These are phyloP conservation scores for Diddensiella caesifluorescens DNA, from an alignment of 805 yeast genomes.

Conservation along the genomic window DNA sequence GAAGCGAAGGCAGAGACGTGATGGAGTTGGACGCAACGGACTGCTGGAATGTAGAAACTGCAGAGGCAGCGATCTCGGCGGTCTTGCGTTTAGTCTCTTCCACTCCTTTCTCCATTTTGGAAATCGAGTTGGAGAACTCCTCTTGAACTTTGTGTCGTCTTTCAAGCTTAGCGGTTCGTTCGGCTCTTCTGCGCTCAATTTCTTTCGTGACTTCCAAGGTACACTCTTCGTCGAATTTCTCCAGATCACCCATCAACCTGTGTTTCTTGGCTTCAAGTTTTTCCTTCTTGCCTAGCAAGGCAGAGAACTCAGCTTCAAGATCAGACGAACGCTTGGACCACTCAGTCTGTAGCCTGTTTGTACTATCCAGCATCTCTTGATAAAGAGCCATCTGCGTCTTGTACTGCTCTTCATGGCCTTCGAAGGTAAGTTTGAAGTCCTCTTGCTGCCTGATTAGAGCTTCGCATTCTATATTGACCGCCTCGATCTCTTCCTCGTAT, in stretches of 20 bases:
- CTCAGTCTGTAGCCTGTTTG: slow-evolving; percentile 14
- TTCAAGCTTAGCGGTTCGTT: slow-evolving; percentile 26
- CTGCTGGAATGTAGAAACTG: slow-evolving; percentile 1
- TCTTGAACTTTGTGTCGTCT: slow-evolving; percentile 29
- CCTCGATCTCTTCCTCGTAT: slow-evolving; percentile 35
- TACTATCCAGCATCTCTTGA: slow-evolving; percentile 14
- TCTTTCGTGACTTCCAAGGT: slow-evolving; percentile 22
- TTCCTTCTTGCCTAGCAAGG: slow-evolving; percentile 25
- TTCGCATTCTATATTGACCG: slow-evolving; percentile 16
- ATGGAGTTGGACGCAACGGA: not conserved
- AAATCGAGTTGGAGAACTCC: slow-evolving; percentile 31
- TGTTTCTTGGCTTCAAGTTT: slow-evolving; percentile 24
- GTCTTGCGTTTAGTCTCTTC: slow-evolving; percentile 25
- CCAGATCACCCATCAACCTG: slow-evolving; percentile 24
- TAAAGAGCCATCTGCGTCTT: slow-evolving; percentile 17
- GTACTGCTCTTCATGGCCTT: slow-evolving; percentile 18
- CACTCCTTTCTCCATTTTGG: slow-evolving; percentile 31
- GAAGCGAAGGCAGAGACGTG: slow-evolving; percentile 1
- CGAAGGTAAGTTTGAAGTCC: slow-evolving; percentile 12
- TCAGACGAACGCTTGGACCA: slow-evolving; percentile 17
- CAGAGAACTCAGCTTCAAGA: slow-evolving; percentile 23
- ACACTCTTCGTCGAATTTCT: slow-evolving; percentile 26
- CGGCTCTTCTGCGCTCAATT: slow-evolving; percentile 22
- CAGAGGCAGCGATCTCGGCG: slow-evolving; percentile 1
- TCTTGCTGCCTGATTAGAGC: slow-evolving; percentile 13